Conservation (phyloP, 345 rosid species). For the Camelina hispida region DNA sequence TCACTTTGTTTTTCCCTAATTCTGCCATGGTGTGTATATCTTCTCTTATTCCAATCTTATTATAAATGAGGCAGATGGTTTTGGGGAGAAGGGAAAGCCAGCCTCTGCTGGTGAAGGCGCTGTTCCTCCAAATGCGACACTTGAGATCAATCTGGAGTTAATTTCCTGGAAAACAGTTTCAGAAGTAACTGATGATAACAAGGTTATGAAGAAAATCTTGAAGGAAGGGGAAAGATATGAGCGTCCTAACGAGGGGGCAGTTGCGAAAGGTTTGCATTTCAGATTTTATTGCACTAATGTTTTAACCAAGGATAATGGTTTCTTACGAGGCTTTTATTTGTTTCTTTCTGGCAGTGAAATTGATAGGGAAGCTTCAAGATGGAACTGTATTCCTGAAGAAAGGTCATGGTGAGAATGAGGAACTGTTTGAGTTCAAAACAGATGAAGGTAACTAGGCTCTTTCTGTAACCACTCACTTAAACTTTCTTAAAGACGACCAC, state of each 20-base stretch:
- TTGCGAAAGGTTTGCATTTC: conserved; percentile 60
- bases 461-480: not conserved
- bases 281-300: not conserved
- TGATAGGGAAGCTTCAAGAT: conserved; percentile 82
- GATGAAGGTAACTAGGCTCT: conserved; percentile 69
- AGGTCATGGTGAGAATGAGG: conserved; percentile 69
- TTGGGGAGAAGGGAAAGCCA: conserved; percentile 84
- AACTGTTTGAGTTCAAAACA: conserved; percentile 75
- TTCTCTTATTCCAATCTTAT: conserved; percentile 7
- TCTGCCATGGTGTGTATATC: not conserved
- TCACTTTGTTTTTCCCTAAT: not conserved
- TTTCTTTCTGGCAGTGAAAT: conserved; percentile 64
- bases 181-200: conserved; percentile 81
- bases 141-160: conserved; percentile 66
- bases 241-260: conserved; percentile 79
- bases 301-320: not conserved
- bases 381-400: conserved; percentile 80
- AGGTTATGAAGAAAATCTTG: conserved; percentile 77
- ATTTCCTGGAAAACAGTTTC: conserved; percentile 89
- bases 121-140: conserved; percentile 79
- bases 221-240: conserved; percentile 95
- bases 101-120: conserved; percentile 60
- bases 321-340: conserved; percentile 1
- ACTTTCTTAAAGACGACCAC: not conserved
- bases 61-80: conserved; percentile 64